Base-by-base conservation (phyloP, 257 asterid genomes). In the Nicotiana undulata region DNA sequence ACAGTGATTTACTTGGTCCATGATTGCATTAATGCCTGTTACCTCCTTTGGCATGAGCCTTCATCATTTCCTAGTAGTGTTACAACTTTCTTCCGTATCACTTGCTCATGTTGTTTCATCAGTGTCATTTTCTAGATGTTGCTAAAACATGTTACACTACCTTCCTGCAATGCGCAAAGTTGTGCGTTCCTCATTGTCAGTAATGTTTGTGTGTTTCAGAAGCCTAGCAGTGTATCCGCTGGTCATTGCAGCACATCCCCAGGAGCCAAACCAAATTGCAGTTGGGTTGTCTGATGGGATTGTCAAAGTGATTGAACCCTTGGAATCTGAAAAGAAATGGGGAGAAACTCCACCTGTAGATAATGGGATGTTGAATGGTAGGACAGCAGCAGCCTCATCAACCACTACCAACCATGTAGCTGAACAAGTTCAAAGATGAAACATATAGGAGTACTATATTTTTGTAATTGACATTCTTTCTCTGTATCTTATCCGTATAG, bases 241-340 rank as follows among this genome's bases (percentile, higher is more conserved):
- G 12, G 97, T 87, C 1, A 87, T 93, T 4, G 99, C 97, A 20
- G 95, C 97, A 18, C 97, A 95, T 81, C 99, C 99, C 3, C 97
- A 91, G 75, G 97, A 92, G 55, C 85, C 96, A 4, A 89, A 91
- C 82, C 99, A 95, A 82, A 91, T 95, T 68, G 98, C 98, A 1
- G 89, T 95, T 28, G 99, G 99, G 58, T 88, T 95, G 88, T 82
- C 92, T 1, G 98, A 95, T 63, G 98, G 99, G 65, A 88, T 97
- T 0, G 97, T 95, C 13, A 95, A 93, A 85, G 99, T 95, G 82
- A 84, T 95, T 75, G 99, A 95, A 86, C 99, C 99, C 9, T 65
- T 88, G n/a, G 99, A 95, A 82, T 88, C 93, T 0, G 98, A 93
- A 46, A 83, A 92, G 37, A 93, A 85, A 87, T 93, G 99, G 98